Evolutionary conservation across 177 flowering plant species (phyloP).

Genomic region (Vitis hybrid): DNA sequence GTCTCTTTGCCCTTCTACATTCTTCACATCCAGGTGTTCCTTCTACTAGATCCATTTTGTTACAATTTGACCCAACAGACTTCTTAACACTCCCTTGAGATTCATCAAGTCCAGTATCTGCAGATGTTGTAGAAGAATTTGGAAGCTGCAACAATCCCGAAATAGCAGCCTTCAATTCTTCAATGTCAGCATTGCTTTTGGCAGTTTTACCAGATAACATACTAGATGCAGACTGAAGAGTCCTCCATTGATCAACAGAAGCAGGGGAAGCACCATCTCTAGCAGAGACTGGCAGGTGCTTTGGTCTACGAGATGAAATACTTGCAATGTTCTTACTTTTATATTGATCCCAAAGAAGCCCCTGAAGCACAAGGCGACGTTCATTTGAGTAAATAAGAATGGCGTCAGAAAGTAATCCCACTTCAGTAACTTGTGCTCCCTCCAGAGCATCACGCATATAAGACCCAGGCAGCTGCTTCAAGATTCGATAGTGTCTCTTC

Average conservation of each 20-base stretch:
- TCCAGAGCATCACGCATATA: slow-evolving; percentile 58
- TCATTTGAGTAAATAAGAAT: slow-evolving; percentile 72
- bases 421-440: slow-evolving; percentile 55
- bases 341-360: slow-evolving; percentile 32
- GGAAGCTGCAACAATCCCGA: slow-evolving; percentile 65
- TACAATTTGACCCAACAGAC: slow-evolving; percentile 36
- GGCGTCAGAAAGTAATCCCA: slow-evolving; percentile 45
- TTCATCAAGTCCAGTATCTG: slow-evolving; percentile 52
- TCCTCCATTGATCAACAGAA: slow-evolving; percentile 37
- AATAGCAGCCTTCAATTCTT: slow-evolving; percentile 73
- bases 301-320: slow-evolving; percentile 25
- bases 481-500: slow-evolving; percentile 64
- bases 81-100: slow-evolving; percentile 57
- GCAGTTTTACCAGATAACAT: slow-evolving; percentile 24
- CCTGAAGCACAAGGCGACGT: slow-evolving; percentile 76
- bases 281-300: slow-evolving; percentile 24
- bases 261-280: slow-evolving; percentile 29
- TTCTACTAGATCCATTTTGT: slow-evolving; percentile 44
- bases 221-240: slow-evolving; percentile 23
- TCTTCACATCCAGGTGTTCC: slow-evolving; percentile 93
- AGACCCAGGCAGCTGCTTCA: slow-evolving; percentile 79
- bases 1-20: slow-evolving; percentile 77
- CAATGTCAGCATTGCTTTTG: slow-evolving; percentile 38
- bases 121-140: slow-evolving; percentile 18
- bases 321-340: slow-evolving; percentile 12